Conservation (phyloP, 495 filamentous ascomycete species). For the Apiosordaria backusii region DNA sequence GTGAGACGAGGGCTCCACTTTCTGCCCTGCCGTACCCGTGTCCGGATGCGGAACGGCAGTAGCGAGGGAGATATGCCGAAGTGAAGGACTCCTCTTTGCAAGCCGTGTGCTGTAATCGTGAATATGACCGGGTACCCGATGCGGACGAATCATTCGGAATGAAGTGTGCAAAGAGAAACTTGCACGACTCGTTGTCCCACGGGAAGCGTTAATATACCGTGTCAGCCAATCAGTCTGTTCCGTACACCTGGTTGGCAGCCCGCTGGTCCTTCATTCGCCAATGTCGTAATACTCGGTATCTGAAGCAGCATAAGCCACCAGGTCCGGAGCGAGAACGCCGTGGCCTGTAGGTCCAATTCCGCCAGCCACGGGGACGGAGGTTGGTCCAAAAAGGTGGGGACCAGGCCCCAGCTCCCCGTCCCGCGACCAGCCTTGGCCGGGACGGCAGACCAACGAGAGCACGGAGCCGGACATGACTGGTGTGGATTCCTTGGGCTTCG, state of each 20-base stretch:
- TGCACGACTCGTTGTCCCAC: neutral
- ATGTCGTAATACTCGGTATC: neutral
- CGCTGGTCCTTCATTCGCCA: neutral
- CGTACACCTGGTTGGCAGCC: neutral
- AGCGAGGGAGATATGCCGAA: neutral
- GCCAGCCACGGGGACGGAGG: constrained; percentile 5
- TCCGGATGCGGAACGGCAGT: constrained; percentile 1
- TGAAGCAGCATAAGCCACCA: neutral
- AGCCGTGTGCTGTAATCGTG: neutral
- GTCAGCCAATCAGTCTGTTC: neutral
- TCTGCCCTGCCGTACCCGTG: neutral
- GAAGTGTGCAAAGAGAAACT: neutral
- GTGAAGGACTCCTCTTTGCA: neutral
- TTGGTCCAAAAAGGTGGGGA: constrained; percentile 4
- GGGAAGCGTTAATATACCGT: neutral
- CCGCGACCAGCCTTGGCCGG: neutral
- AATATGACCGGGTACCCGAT: constrained; percentile 1
- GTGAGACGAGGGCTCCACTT: neutral
- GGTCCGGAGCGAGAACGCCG: neutral
- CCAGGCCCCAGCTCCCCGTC: neutral
- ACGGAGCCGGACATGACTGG: constrained; percentile 1
- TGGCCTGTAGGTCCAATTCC: neutral
- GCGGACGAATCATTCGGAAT: neutral
- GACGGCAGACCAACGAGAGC: constrained; percentile 3
- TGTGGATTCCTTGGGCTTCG: constrained; percentile 3